Conservation (phyloP, 2,329 filamentous ascomycete genomes). For the Ophiostoma montium region DNA sequence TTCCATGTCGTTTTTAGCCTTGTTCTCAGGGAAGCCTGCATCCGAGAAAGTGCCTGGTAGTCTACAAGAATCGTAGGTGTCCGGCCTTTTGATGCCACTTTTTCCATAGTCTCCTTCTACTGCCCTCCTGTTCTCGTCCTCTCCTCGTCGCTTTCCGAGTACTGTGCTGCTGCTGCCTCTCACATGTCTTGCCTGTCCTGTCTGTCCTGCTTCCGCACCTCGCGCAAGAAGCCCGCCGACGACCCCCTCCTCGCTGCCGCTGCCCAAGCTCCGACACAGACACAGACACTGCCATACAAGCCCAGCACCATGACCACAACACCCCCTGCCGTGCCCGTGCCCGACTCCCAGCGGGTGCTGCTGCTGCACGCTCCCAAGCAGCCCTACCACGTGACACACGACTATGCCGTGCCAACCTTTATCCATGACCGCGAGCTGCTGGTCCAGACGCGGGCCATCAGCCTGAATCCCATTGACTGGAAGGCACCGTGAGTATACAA, state of each 20-base stretch:
- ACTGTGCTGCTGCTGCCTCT: no score
- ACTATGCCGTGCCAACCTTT: slow-evolving; percentile 18
- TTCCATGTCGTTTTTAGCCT: background rate
- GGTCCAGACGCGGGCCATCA: slow-evolving; percentile 49
- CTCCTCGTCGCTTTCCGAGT: background rate
- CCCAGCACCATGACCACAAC: slow-evolving; percentile 1
- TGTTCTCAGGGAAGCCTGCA: background rate
- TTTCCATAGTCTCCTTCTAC: slow-evolving; percentile 32
- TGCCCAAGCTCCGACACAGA: background rate
- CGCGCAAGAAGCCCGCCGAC: background rate
- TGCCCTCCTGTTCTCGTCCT: background rate
- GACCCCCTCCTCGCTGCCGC: background rate
- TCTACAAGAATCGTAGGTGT: slow-evolving; percentile 3
- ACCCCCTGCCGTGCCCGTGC: slow-evolving; percentile 7
- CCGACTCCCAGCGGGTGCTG: slow-evolving; percentile 18
- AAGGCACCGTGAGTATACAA: slow-evolving; percentile 46
- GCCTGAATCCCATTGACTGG: slow-evolving; percentile 66
- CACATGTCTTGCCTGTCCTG: background rate
- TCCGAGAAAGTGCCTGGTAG: background rate
- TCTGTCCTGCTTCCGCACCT: background rate
- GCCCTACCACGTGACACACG: slow-evolving; percentile 17
- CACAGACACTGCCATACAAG: background rate
- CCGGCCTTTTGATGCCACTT: background rate
- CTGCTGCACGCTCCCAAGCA: slow-evolving; percentile 19
- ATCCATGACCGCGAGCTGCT: slow-evolving; percentile 35